Evolutionary conservation across 441 rosid genomes (phyloP).

Genomic region (Dalechampia spathulata): DNA sequence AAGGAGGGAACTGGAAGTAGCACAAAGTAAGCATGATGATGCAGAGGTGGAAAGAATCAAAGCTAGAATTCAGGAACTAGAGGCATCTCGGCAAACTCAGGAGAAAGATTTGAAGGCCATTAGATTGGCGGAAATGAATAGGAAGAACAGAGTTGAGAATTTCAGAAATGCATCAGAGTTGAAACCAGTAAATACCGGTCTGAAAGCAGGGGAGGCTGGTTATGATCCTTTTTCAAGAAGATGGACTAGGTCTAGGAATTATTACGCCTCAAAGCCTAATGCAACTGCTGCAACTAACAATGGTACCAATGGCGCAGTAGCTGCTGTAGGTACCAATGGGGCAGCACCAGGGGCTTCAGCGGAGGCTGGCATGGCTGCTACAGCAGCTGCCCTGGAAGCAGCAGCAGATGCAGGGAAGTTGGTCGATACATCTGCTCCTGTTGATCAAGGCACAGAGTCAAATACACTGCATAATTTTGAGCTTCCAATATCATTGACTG

Average conservation of each 20-base stretch:
- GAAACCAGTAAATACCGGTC: constrained; percentile 43
- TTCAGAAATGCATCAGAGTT: constrained; percentile 84
- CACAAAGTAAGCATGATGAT: constrained; percentile 61
- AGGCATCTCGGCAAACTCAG: constrained; percentile 62
- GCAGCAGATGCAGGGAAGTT: constrained; percentile 97
- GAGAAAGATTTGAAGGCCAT: constrained; percentile 66
- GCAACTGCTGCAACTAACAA: constrained; percentile 25
- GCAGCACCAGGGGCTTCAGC: constrained; percentile 15
- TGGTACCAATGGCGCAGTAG: constrained; percentile 18
- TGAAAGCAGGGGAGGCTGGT: constrained; percentile 96
- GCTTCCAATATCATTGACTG: constrained; percentile 52
- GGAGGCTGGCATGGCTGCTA: constrained; percentile 49
- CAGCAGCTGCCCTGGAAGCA: constrained; percentile 75
- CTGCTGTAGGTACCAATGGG: constrained; percentile 23
- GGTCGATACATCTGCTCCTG: constrained; percentile 89
- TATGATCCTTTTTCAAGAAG: constrained; percentile 98
- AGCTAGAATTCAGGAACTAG: constrained; percentile 63
- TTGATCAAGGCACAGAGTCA: constrained; percentile 73
- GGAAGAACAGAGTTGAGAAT: constrained; percentile 88
- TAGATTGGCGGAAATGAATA: constrained; percentile 90
- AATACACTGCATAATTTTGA: constrained; percentile 71
- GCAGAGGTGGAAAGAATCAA: constrained; percentile 71
- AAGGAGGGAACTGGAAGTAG: constrained; percentile 75
- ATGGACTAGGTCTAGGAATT: constrained; percentile 94
- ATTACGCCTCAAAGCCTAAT: constrained; percentile 51